Percentiles rank a stretch among this genome's conserved stretches.
These are phyloP conservation scores for Dalechampia spathulata DNA, from an alignment of 441 rosid species.

Conservation along the genomic window DNA sequence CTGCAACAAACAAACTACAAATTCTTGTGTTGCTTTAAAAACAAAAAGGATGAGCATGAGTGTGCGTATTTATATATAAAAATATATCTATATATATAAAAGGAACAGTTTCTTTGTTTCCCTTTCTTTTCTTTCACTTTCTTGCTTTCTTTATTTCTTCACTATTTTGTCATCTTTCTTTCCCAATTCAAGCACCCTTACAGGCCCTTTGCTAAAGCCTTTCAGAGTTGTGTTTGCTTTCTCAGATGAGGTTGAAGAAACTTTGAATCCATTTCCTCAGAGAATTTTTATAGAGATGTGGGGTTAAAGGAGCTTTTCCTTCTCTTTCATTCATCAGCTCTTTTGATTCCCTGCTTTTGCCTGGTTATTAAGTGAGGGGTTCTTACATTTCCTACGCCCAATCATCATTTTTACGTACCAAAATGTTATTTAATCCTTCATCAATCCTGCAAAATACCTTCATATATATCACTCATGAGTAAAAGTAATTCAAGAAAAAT, in stretches of 20 bases:
- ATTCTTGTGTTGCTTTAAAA: conserved; percentile 6
- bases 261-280: conserved; percentile 19
- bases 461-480: too few relatives aligned
- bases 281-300: conserved; percentile 42
- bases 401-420: too few relatives aligned
- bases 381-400: conserved; percentile 30
- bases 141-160: conserved; percentile 20
- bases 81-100: conserved; percentile 1
- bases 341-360: conserved; percentile 68
- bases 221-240: conserved; percentile 31
- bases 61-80: too few relatives aligned
- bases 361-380: conserved; percentile 75
- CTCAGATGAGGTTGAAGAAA: conserved; percentile 48
- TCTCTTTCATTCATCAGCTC: conserved; percentile 28
- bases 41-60: too few relatives aligned
- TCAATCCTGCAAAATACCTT: too few relatives aligned
- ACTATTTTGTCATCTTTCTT: conserved; percentile 29
- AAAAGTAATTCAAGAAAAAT: too few relatives aligned
- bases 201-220: conserved; percentile 31
- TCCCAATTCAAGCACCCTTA: conserved; percentile 43
- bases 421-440: too few relatives aligned
- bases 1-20: conserved; percentile 17
- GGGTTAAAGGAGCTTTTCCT: conserved; percentile 26
- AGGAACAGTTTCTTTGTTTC: neutral
- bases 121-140: conserved; percentile 23